Conservation (phyloP, 305 asterid species). For the Lippia alba region DNA sequence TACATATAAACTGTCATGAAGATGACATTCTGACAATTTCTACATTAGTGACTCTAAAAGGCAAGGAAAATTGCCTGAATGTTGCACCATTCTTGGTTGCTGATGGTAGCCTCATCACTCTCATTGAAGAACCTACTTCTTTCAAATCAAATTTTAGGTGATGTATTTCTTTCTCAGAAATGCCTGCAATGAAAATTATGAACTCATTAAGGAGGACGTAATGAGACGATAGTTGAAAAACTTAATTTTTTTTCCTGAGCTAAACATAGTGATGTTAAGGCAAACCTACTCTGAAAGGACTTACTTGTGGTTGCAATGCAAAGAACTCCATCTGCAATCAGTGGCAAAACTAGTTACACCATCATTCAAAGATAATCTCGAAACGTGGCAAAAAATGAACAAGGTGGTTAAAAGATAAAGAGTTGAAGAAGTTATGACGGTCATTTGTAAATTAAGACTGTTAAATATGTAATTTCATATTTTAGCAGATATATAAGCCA, state of each 20-base stretch:
- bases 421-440: slow-evolving; percentile 19
- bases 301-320: slow-evolving; percentile 75
- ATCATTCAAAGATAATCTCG: slow-evolving; percentile 18
- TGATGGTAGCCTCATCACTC: slow-evolving; percentile 64
- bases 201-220: slow-evolving; percentile 21
- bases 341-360: slow-evolving; percentile 35
- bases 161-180: slow-evolving; percentile 65
- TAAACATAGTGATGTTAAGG: neutral
- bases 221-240: slow-evolving; percentile 10
- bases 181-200: slow-evolving; percentile 54
- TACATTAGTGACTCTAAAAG: slow-evolving; percentile 28
- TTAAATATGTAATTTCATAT: neutral
- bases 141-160: slow-evolving; percentile 57
- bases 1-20: slow-evolving; percentile 24
- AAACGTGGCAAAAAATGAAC: slow-evolving; percentile 6
- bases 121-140: slow-evolving; percentile 53
- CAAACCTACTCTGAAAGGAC: slow-evolving; percentile 34
- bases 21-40: slow-evolving; percentile 29
- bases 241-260: neutral
- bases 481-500: neutral
- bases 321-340: slow-evolving; percentile 75
- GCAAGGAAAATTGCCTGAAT: slow-evolving; percentile 66
- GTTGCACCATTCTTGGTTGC: slow-evolving; percentile 64
- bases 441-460: slow-evolving; percentile 1
- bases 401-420: slow-evolving; percentile 6